phyloP scores from a whole-genome alignment of 139 green algal species.

The Pycnococcus provasolii region DNA sequence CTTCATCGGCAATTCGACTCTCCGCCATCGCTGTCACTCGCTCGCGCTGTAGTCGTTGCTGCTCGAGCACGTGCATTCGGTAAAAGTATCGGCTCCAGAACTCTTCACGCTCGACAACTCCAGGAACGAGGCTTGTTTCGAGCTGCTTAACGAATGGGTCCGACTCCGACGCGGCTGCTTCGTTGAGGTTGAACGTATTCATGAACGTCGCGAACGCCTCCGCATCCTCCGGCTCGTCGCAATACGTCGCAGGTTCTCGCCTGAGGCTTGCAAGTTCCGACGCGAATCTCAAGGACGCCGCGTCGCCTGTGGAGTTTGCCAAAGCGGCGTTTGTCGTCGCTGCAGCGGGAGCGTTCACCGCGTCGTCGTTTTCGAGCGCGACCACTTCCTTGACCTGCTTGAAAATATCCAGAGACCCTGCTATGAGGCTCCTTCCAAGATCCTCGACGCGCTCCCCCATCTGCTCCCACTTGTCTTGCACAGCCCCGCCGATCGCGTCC shows the following conservation, averaged over 20 bases:
- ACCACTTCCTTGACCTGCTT: conserved; percentile 32
- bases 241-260: conserved; percentile 80
- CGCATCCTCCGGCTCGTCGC: conserved; percentile 78
- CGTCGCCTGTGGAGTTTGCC: background rate
- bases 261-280: conserved; percentile 44
- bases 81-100: conserved; percentile 95
- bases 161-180: conserved; percentile 50
- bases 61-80: conserved; percentile 46
- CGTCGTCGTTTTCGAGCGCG: conserved; percentile 31
- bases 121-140: conserved; percentile 54
- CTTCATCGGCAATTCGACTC: conserved; percentile 37
- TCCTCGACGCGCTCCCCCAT: background rate
- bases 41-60: conserved; percentile 32
- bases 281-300: background rate
- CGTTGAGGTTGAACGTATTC: conserved; percentile 43
- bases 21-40: conserved; percentile 46
- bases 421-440: conserved; percentile 20
- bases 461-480: background rate
- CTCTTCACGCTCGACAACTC: conserved; percentile 76
- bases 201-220: conserved; percentile 51
- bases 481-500: background rate
- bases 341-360: conserved; percentile 2
- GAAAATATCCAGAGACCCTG: conserved; percentile 51
- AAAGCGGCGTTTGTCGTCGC: background rate
- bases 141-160: conserved; percentile 46